Evolutionary conservation across 768 basidiomycete genomes (phyloP).

Genomic region (Saitozyma sp.): DNA sequence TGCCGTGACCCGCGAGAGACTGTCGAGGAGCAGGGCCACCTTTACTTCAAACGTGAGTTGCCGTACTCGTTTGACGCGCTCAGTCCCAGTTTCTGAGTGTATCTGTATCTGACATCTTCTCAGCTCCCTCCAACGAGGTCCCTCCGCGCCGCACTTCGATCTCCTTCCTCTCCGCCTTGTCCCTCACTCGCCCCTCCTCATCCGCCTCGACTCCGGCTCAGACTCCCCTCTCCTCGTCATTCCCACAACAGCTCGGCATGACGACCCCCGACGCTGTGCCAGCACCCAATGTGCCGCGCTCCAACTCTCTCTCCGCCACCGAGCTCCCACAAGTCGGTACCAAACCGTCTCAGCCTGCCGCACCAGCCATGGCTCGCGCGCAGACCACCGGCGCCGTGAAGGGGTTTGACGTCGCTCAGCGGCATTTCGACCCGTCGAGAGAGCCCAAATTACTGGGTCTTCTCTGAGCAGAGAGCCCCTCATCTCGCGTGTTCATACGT

Average conservation of each 20-base stretch:
- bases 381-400: not conserved
- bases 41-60: too few species aligned
- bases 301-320: constrained; percentile 1
- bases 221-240: not conserved
- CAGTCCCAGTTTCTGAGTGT: not conserved
- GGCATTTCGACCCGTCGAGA: constrained; percentile 38
- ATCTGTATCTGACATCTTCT: not conserved
- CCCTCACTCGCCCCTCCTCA: constrained; percentile 8
- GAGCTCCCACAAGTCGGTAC: not conserved
- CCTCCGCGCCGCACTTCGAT: not conserved
- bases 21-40: too few species aligned
- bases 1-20: not conserved
- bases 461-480: constrained; percentile 4
- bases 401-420: constrained; percentile 10
- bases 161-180: constrained; percentile 11
- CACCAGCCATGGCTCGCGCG: constrained; percentile 1
- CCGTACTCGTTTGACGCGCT: not conserved
- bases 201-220: not conserved
- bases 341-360: not conserved
- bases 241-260: not conserved
- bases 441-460: constrained; percentile 38
- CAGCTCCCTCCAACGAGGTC: too few species aligned
- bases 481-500: not conserved
- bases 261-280: not conserved
- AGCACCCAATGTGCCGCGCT: constrained; percentile 1